These are phyloP conservation scores for Aethionema arabicum DNA, from an alignment of 345 rosid species.

Conservation along the genomic window DNA sequence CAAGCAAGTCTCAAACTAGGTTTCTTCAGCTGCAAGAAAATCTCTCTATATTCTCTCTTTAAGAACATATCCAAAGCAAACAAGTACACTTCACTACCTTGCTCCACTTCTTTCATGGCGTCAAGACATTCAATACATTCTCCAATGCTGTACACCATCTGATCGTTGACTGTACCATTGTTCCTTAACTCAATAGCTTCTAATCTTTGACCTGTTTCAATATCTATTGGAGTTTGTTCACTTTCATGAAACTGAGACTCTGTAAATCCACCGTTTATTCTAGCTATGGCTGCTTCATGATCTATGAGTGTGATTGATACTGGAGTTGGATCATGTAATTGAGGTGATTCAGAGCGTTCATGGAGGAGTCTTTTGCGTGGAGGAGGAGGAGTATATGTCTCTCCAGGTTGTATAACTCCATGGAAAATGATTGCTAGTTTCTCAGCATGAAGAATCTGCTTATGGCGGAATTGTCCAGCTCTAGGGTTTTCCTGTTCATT, in stretches of 20 bases:
- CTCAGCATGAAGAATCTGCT: slow-evolving; percentile 44
- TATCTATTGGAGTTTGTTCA: slow-evolving; percentile 12
- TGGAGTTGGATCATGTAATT: slow-evolving; percentile 18
- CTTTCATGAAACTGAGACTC: slow-evolving; percentile 26
- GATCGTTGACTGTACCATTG: slow-evolving; percentile 29
- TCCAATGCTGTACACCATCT: slow-evolving; percentile 43
- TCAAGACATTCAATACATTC: slow-evolving; percentile 55
- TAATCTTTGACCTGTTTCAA: background rate
- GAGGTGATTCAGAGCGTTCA: slow-evolving; percentile 27
- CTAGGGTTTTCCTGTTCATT: slow-evolving; percentile 43
- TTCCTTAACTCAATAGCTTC: slow-evolving; percentile 31
- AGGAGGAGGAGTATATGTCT: slow-evolving; percentile 36
- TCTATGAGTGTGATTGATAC: slow-evolving; percentile 26
- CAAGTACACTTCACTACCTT: slow-evolving; percentile 51
- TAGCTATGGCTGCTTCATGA: slow-evolving; percentile 34
- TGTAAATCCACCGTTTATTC: slow-evolving; percentile 19
- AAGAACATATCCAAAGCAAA: slow-evolving; percentile 53
- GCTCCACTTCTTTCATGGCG: slow-evolving; percentile 45
- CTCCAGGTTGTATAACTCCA: slow-evolving; percentile 37
- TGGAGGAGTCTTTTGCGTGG: slow-evolving; percentile 29
- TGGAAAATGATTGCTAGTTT: slow-evolving; percentile 45
- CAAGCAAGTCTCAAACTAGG: slow-evolving; percentile 47
- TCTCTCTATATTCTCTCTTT: slow-evolving; percentile 57
- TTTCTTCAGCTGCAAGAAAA: slow-evolving; percentile 51
- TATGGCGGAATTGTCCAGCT: slow-evolving; percentile 45